Evolutionary conservation across 768 basidiomycete species (phyloP), one percentile per base, ranked within the genome.

Genomic region (Russula sp.): DNA sequence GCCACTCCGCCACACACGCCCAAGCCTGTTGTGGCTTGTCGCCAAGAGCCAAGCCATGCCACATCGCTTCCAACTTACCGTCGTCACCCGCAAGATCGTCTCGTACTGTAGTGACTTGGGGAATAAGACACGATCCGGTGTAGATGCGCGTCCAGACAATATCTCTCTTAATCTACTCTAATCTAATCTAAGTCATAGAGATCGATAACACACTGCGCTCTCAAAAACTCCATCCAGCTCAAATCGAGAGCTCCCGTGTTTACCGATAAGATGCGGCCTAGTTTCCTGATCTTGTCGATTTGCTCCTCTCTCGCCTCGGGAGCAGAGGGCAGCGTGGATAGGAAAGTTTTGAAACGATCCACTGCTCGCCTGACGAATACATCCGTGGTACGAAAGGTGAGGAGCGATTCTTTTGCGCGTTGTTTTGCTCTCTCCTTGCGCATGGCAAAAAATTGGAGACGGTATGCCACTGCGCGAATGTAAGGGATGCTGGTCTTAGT

Each of bases 161-260:
- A 16, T 38, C 22, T 18, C 70, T 76, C 14, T 22, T n/a, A 60
- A 82, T 85, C 24, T 83, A 88, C 76, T 13, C 30, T n/a, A 60
- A 82, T 85, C 24, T 83, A 88, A 69, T 85, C 24, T 82, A 88
- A 69, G 84, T 85, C 65, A 78, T 84, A 64, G 67, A 83, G 0
- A 88, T 87, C 71, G 75, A 80, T 42, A 32, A 61, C 22, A 46
- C 22, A 54, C 52, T 61, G 40, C 30, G 42, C 42, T 22, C 42
- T 54, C 16, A 53, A 30, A 54, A 61, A 61, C 3, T 26, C 42
- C 22, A 30, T 30, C 51, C 40, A 54, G n/a, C 28, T 46, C 14
- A 8, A 30, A n/a, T 46, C 51, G 8, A 53, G 60, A 11, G 30
- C 16, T 11, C 40, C 51, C 14, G 44, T 20, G 16, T 61, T 61